phyloP scores from a whole-genome alignment of 1,284 basidiomycete species.

The Ustilago curta region DNA sequence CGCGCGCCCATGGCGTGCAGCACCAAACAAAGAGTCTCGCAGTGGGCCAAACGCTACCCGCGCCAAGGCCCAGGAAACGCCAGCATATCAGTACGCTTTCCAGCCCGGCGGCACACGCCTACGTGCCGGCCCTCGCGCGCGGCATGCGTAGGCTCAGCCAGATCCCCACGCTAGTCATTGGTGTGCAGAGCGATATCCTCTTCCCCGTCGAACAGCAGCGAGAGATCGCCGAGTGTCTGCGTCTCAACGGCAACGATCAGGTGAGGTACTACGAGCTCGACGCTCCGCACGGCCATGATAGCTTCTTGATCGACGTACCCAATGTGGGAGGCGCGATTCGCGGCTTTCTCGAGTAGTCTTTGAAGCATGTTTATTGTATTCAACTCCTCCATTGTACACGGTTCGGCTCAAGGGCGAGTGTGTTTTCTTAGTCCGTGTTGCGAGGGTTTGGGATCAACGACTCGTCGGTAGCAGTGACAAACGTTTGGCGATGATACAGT shows the following conservation, averaged over 20 bases:
- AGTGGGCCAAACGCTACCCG: slow-evolving; percentile 21
- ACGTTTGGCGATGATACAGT: slow-evolving; percentile 33
- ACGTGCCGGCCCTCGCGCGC: slow-evolving; percentile 83
- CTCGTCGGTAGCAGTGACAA: slow-evolving; percentile 15
- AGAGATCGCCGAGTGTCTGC: slow-evolving; percentile 90
- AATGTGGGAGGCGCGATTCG: slow-evolving; percentile 83
- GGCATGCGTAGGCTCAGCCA: slow-evolving; percentile 82
- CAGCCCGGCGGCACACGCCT: slow-evolving; percentile 73
- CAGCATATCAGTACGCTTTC: slow-evolving; percentile 75
- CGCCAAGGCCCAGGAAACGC: slow-evolving; percentile 35
- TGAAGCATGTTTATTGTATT: too few species aligned
- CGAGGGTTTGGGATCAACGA: not conserved
- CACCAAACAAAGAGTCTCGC: slow-evolving; percentile 16
- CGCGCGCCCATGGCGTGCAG: slow-evolving; percentile 41
- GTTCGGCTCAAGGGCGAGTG: too few species aligned
- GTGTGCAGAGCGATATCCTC: slow-evolving; percentile 95
- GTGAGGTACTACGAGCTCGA: slow-evolving; percentile 98
- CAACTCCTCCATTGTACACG: too few species aligned
- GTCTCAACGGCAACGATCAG: slow-evolving; percentile 80
- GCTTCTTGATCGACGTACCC: slow-evolving; percentile 86
- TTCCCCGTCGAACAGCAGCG: slow-evolving; percentile 98
- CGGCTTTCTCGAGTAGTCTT: slow-evolving; percentile 77
- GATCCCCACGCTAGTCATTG: slow-evolving; percentile 87
- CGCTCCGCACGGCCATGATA: slow-evolving; percentile 94
- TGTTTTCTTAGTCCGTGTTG: not conserved